Evolutionary conservation across 345 rosid genomes (phyloP).

Genomic region (sweet orange (Citrus sinensis)): DVS_A1.0 CM039164.1:447501-448000

Average conservation of each 20-base stretch:
- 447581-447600: slow-evolving; percentile 67
- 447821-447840: not conserved
- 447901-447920: slow-evolving; percentile 91
- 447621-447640: not conserved
- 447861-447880: not conserved
- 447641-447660: not conserved
- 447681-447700: not conserved
- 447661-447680: not conserved
- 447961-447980: slow-evolving; percentile 95
- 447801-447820: not conserved
- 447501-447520: slow-evolving; percentile 61
- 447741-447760: not conserved
- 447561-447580: slow-evolving; percentile 75
- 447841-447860: not conserved
- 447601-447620: not conserved
- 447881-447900: slow-evolving; percentile 15
- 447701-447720: not conserved
- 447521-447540: slow-evolving; percentile 69
- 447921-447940: slow-evolving; percentile 88
- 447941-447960: slow-evolving; percentile 95
- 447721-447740: not conserved
- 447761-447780: not conserved
- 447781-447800: not conserved
- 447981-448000: slow-evolving; percentile 98
- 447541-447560: slow-evolving; percentile 98